These are phyloP conservation scores for Nannizziopsis barbatae DNA, from an alignment of 2,329 filamentous ascomycete species.

Conservation along the genomic window DNA sequence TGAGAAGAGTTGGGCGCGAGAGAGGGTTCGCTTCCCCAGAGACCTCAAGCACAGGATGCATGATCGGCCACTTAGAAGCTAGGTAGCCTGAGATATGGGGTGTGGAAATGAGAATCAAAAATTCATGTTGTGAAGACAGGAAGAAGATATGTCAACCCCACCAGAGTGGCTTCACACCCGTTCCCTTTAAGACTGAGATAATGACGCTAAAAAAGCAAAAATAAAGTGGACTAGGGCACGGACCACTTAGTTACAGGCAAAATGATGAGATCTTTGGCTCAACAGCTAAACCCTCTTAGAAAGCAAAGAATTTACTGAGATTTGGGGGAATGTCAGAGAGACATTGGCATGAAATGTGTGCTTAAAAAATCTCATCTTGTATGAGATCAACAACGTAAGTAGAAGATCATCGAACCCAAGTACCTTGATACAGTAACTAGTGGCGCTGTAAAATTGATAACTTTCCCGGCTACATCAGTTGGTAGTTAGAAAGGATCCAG, in stretches of 20 bases:
- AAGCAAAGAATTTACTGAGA: no score
- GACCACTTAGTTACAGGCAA: background rate
- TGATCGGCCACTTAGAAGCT: slow-evolving; percentile 26
- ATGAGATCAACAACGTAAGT: no score
- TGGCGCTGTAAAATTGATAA: no score
- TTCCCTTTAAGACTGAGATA: background rate
- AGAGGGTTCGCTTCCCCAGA: slow-evolving; percentile 70
- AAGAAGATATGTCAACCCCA: slow-evolving; percentile 5
- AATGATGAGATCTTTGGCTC: no score
- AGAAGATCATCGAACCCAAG: no score
- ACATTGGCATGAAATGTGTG: no score
- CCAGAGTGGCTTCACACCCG: slow-evolving; percentile 6
- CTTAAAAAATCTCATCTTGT: no score
- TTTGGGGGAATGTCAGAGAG: no score
- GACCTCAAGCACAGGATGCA: slow-evolving; percentile 66
- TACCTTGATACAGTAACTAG: no score
- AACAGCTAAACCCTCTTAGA: no score
- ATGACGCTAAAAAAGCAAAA: slow-evolving; percentile 6
- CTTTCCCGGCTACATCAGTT: no score
- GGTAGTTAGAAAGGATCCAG: no score
- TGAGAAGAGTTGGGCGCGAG: slow-evolving; percentile 51
- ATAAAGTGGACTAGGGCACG: slow-evolving; percentile 1
- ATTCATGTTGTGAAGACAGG: background rate
- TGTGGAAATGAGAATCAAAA: background rate
- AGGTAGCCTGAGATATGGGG: background rate